These are phyloP conservation scores for Ploettnerulaceae sp. DNA, from an alignment of 2,329 filamentous ascomycete genomes.

Conservation along the genomic window DNA sequence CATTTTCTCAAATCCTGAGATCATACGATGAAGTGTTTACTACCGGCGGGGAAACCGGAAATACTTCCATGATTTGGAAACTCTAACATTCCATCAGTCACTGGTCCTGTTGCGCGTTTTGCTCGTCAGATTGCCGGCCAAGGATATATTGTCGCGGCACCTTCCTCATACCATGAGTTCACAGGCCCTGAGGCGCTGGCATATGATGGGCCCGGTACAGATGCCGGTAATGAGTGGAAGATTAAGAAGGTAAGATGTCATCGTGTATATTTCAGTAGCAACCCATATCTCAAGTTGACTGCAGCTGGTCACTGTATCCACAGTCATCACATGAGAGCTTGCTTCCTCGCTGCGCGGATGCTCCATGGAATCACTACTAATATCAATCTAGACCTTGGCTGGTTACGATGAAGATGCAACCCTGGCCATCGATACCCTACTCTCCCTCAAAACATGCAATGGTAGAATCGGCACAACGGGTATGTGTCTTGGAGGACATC, in stretches of 20 bases:
- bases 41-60: not conserved
- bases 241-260: constrained; percentile 73
- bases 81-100: constrained; percentile 56
- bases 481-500: constrained; percentile 91
- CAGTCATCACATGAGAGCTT: no score
- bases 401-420: constrained; percentile 81
- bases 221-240: constrained; percentile 83
- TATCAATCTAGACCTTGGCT: constrained; percentile 57
- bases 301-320: no score
- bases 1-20: not conserved
- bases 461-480: constrained; percentile 74
- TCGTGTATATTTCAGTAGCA: no score
- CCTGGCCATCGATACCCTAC: constrained; percentile 63
- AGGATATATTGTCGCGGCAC: constrained; percentile 88
- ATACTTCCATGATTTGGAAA: no score
- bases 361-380: not conserved
- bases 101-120: constrained; percentile 83
- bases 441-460: constrained; percentile 71
- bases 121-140: constrained; percentile 87
- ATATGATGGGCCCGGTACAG: constrained; percentile 84
- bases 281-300: no score
- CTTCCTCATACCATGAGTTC: constrained; percentile 92
- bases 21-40: not conserved
- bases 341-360: constrained; percentile 1
- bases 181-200: constrained; percentile 75